Conservation (phyloP, 805 yeast genomes). For the Myxozyma vanderwaltii region DNA sequence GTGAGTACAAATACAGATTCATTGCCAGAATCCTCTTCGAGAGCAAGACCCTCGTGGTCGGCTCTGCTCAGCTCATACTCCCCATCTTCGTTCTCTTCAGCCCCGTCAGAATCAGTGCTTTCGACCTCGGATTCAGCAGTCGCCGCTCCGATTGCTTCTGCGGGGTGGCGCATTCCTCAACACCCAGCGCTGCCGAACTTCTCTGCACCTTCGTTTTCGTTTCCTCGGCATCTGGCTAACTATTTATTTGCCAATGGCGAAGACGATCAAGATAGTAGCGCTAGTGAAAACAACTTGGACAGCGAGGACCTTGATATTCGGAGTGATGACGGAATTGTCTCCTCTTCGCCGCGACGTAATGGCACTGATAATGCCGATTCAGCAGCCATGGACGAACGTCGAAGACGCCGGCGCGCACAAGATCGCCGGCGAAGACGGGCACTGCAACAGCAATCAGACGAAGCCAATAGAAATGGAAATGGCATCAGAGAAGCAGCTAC, state of each 20-base stretch:
- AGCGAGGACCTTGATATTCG: constrained; percentile 4
- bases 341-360: not conserved
- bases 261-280: not conserved
- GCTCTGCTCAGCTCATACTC: constrained; percentile 1
- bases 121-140: not conserved
- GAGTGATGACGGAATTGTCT: constrained; percentile 11
- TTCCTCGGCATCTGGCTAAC: constrained; percentile 27
- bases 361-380: not conserved
- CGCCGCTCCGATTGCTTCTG: not conserved
- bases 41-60: constrained; percentile 8
- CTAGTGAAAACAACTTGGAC: not conserved
- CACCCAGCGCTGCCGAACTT: not conserved
- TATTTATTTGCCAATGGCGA: constrained; percentile 21
- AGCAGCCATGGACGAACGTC: not conserved
- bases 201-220: constrained; percentile 14
- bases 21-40: not conserved
- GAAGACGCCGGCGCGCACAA: constrained; percentile 7
- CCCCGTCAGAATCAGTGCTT: not conserved
- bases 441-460: not conserved
- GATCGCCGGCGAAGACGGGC: not conserved
- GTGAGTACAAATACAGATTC: not conserved
- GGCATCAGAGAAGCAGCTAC: not conserved
- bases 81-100: not conserved
- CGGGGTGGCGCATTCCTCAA: not conserved
- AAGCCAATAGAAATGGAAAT: not conserved